Base-by-base conservation (phyloP, 1,284 basidiomycete species). In the Retiboletus flavoniger region DNA sequence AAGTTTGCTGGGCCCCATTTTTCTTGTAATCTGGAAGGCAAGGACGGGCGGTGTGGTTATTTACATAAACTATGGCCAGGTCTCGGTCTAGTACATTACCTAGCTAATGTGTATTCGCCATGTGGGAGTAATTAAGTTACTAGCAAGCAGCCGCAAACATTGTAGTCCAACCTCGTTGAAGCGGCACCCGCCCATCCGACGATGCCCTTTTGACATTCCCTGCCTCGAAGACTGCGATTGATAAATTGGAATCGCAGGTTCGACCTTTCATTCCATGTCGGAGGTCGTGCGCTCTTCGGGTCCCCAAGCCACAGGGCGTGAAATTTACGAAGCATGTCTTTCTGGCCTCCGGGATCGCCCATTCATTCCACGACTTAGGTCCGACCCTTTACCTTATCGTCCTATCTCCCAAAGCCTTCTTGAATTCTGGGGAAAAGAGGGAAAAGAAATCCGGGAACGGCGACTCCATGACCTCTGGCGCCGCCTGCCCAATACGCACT, bases 371-470 rank as follows among this genome's bases (percentile, higher is more conserved):
- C 77, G 67, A 50, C 75, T 85, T 46, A 78, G 79, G 61, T 82
- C 81, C 17, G 83, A 86, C 68, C 67, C 77, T 45, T 66, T 70
- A 49, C 55, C 71, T 41, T 71, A 70, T 63, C 70, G 68, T 51
- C 73, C 72, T 14, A 62, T 74, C 43, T 78, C 82, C 16, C 70
- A 72, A 47, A 80, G 76, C 50, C 78, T 91, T 38, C 68, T 75
- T 39, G 84, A 85, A 58, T 90, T 89, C 63, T 79, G 87, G 47
- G 73, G 75, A 57, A 74, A 71, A 41, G 89, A 91, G 70, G 85
- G 87, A 34, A 70, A 73, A 54, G 81, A 80, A 56, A 74, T 74
- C 57, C 74, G 89, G 46, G 84, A 87, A 67, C 74, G 71, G 51
- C 78, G 81, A 43, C 69, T 91, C 50, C 75, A 77, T 54, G 77